A percentile compares a stretch with the other conserved stretches of the same genome.
phyloP scores from a whole-genome alignment of 768 basidiomycete genomes.

The Mycena vulgaris region DNA sequence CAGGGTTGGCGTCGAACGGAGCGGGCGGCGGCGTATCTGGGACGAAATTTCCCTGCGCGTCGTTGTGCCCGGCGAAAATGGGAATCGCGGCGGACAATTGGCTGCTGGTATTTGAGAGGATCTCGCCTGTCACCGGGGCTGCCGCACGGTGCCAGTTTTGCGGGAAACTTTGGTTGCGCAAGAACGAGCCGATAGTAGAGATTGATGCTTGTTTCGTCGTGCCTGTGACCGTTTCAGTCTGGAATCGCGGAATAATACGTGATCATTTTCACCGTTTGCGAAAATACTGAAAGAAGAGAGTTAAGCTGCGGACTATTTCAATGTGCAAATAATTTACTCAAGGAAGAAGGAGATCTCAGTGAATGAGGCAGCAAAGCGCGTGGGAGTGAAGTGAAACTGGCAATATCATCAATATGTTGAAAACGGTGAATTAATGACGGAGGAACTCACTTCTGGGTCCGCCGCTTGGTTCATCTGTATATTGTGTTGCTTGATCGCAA shows the following conservation, averaged over 20 bases:
- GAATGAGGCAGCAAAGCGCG: conserved; percentile 17
- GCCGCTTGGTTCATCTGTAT: conserved; percentile 31
- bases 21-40: conserved; percentile 23
- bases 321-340: conserved; percentile 18
- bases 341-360: conserved; percentile 16
- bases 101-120: conserved; percentile 6
- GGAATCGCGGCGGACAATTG: conserved; percentile 8
- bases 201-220: conserved; percentile 32
- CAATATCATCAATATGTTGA: conserved; percentile 14
- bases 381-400: conserved; percentile 23
- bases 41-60: conserved; percentile 28
- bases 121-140: conserved; percentile 23
- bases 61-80: conserved; percentile 20
- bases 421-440: conserved; percentile 1
- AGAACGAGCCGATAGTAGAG: conserved; percentile 33
- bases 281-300: conserved; percentile 22
- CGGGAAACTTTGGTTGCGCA: conserved; percentile 34
- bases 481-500: conserved; percentile 31
- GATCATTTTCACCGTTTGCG: conserved; percentile 24
- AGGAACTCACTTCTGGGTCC: conserved; percentile 22
- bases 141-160: conserved; percentile 31
- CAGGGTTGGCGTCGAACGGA: conserved; percentile 21
- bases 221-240: no score
- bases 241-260: conserved; percentile 8
- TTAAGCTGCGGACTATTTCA: conserved; percentile 12